Evolutionary conservation across 768 basidiomycete genomes (phyloP).

Genomic region (Lentinula aciculospora): DNA sequence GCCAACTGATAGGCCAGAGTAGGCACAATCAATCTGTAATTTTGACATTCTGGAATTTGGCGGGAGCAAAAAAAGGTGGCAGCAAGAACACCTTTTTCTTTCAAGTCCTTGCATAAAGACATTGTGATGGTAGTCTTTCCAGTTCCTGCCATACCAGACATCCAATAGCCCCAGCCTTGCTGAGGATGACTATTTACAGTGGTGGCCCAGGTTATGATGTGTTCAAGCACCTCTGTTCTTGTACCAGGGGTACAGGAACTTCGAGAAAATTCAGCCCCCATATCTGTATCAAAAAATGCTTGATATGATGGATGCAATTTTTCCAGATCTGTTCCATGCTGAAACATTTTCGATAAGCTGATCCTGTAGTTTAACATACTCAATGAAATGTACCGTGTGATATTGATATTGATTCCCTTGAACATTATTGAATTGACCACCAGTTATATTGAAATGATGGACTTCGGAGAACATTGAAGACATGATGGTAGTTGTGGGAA

Average conservation of each 20-base stretch:
- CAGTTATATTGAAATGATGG: not conserved
- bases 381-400: not conserved
- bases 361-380: too few relatives aligned
- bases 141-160: constrained; percentile 1
- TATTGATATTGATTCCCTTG: not conserved
- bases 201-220: not conserved
- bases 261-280: not conserved
- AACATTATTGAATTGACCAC: not conserved
- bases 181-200: not conserved
- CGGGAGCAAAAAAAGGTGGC: constrained; percentile 8
- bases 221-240: not conserved
- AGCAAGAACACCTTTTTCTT: not conserved
- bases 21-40: not conserved
- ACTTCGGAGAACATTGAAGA: not conserved
- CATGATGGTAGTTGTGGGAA: not conserved
- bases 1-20: constrained; percentile 5
- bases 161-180: constrained; percentile 5
- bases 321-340: not conserved
- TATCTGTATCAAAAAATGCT: not conserved
- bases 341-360: not conserved
- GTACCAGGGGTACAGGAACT: not conserved
- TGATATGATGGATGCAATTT: not conserved
- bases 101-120: not conserved
- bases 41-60: not conserved
- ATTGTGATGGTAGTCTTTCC: constrained; percentile 3